A percentile compares a stretch with the other conserved stretches of the same genome.
Conservation (phyloP, 148 eudicot species). For the Limonium bicolor region DNA sequence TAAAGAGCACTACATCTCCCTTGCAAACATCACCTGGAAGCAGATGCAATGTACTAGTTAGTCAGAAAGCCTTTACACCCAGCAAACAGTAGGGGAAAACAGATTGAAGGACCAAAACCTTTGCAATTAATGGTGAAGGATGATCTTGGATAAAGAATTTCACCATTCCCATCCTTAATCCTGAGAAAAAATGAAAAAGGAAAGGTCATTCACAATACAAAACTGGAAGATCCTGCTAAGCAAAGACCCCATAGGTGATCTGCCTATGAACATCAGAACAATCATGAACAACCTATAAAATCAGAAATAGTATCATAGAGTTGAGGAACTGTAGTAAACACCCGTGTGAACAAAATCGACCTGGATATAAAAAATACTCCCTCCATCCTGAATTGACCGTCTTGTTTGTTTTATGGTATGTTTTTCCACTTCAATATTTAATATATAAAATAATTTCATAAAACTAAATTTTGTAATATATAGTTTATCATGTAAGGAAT, state of each 20-base stretch:
- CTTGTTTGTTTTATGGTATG: no score
- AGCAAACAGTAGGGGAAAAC: not conserved
- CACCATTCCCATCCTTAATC: constrained; percentile 62
- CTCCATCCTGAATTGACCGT: no score
- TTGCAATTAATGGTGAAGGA: constrained; percentile 67
- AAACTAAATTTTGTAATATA: no score
- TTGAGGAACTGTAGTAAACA: not conserved
- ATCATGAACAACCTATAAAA: not conserved
- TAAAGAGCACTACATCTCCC: constrained; percentile 77
- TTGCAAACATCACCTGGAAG: constrained; percentile 78
- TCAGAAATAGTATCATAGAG: not conserved
- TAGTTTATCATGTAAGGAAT: no score
- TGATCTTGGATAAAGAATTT: constrained; percentile 52
- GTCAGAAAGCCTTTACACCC: not conserved
- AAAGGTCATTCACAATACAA: not conserved
- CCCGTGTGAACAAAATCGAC: not conserved
- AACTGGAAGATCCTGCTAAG: not conserved
- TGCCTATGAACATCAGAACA: not conserved
- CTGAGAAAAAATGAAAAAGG: constrained; percentile 14
- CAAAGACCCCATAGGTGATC: not conserved
- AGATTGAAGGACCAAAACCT: constrained; percentile 26
- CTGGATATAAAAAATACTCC: not conserved
- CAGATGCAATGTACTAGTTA: not conserved
- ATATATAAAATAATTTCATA: no score
- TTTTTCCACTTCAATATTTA: no score